Base-by-base conservation (phyloP, 140 eudicot genomes). In the Ambrosia hybrid region DNA sequence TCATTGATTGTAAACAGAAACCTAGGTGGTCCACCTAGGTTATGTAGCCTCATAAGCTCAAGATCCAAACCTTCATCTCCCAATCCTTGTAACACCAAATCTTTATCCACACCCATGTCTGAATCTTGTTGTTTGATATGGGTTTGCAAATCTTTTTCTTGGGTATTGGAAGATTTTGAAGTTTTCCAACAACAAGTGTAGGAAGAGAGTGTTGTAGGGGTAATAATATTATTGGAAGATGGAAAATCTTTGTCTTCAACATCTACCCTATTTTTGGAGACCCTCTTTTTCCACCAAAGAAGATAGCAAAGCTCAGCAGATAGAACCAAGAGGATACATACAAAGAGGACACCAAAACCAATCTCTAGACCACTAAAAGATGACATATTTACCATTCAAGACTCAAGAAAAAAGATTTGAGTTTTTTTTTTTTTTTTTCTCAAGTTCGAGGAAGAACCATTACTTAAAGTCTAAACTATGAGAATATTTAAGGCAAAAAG, bases 1-100 rank as follows among this genome's bases (percentile, higher is more conserved):
- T 93, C 98, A 16, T 84, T 90, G 71, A 93, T 93, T 36, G 98
- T 90, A 76, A 85, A 93, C 48, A 93, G 85, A 73, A 93, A 87
- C 80, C 97, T 87, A 13, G 98, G 98, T 15, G 96, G 98, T 26
- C 98, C 98, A 81, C 85, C 63, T 26, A 92, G 85, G 73, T 89
- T 89, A 77, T 92, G 95, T 38, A 87, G 77, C 85, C 95, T 85
- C 97, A 87, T 93, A 39, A 93, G 78, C 71, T 93, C 98, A 60
- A 82, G 48, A 36, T 89, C 97, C 59, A 87, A 83, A 59, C 87
- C 70, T 61, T 82, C 95, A 61, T 84, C 95, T 2, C 85, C 87
- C 56, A 65, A 82, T 41, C 76, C 83, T 57, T 75, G 81, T 15
- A 46, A 37, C 26, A 46, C 64, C 80, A 78, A 76, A 79, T 81